Conservation (phyloP, 2,329 filamentous ascomycete genomes). For the Xylaria sp. region DNA sequence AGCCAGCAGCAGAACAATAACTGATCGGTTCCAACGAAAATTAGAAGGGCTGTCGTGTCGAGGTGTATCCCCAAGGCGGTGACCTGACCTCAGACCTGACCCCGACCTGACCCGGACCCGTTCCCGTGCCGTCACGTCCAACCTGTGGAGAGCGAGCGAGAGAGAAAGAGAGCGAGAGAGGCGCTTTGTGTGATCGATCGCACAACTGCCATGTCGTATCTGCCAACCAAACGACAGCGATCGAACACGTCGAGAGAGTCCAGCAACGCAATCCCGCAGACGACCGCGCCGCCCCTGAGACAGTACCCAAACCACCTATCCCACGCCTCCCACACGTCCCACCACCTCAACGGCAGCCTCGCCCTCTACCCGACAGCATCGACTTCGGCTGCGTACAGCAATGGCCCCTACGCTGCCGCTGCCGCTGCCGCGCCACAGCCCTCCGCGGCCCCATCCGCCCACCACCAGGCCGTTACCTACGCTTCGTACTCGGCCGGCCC, state of each 20-base stretch:
- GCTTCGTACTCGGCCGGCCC: conserved; percentile 45
- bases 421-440: conserved; percentile 27
- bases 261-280: conserved; percentile 49
- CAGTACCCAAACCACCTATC: conserved; percentile 41
- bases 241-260: conserved; percentile 51
- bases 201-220: conserved; percentile 50
- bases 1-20: not conserved
- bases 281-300: conserved; percentile 49
- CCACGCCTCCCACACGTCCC: conserved; percentile 14
- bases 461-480: conserved; percentile 44
- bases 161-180: not conserved
- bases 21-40: not conserved
- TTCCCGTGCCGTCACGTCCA: not conserved
- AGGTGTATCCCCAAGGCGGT: conserved; percentile 20
- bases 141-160: too few species aligned
- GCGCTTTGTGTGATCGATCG: conserved; percentile 37
- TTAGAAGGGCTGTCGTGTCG: not conserved
- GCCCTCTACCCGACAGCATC: conserved; percentile 34
- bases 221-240: conserved; percentile 50
- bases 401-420: conserved; percentile 42
- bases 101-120: conserved; percentile 4
- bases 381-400: conserved; percentile 42
- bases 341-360: conserved; percentile 40
- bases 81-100: conserved; percentile 9
- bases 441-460: conserved; percentile 34